Conservation (phyloP, 2,329 filamentous ascomycete species). For the Daldinia eschscholtzii region DNA sequence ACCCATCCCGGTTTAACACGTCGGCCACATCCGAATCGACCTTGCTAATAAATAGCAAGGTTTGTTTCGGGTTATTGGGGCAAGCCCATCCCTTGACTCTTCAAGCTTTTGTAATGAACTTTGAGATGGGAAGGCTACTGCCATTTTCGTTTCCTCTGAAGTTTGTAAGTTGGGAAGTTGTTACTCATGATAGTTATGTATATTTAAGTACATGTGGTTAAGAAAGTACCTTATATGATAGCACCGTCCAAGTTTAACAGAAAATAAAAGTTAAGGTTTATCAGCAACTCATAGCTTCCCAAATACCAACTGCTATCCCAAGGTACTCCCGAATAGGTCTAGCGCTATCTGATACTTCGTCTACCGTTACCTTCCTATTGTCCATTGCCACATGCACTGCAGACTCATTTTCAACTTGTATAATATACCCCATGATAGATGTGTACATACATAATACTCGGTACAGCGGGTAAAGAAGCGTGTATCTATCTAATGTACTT, state of each 20-base stretch:
- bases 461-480: background rate
- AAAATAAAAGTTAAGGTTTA: constrained; percentile 21
- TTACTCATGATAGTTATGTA: background rate
- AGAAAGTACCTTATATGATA: background rate
- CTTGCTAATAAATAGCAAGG: constrained; percentile 17
- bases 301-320: constrained; percentile 5
- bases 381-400: background rate
- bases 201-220: background rate
- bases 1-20: constrained; percentile 23
- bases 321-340: constrained; percentile 13
- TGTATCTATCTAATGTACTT: background rate
- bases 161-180: background rate
- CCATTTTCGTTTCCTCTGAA: background rate
- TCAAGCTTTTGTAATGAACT: background rate
- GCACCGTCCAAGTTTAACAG: background rate
- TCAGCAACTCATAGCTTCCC: background rate
- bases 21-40: constrained; percentile 19
- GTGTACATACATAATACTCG: background rate
- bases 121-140: background rate
- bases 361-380: background rate
- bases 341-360: constrained; percentile 18
- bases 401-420: background rate
- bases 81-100: background rate
- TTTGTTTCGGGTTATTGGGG: background rate
- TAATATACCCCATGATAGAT: background rate